Evolutionary conservation across 2,329 filamentous ascomycete genomes (phyloP).

Genomic region (Fusarium abutilonis): DNA sequence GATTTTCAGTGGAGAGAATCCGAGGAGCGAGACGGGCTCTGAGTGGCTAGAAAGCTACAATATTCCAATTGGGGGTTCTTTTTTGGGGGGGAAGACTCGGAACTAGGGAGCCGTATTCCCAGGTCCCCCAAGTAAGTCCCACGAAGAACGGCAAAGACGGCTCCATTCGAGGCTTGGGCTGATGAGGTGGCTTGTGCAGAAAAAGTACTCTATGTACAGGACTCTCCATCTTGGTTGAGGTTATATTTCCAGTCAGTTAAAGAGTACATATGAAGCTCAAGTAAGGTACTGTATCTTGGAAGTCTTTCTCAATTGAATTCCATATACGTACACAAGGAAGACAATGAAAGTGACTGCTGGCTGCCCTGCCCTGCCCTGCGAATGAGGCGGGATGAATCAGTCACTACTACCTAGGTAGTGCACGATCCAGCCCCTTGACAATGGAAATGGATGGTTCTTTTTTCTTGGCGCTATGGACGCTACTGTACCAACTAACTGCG

Average conservation of each 20-base stretch:
- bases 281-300: no score
- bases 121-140: slow-evolving; percentile 18
- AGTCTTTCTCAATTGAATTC: no score
- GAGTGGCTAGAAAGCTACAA: slow-evolving; percentile 10
- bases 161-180: slow-evolving; percentile 22
- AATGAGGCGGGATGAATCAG: slow-evolving; percentile 35
- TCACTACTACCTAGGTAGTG: slow-evolving; percentile 16
- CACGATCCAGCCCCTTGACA: slow-evolving; percentile 5
- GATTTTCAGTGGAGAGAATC: slow-evolving; percentile 34
- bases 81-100: slow-evolving; percentile 27
- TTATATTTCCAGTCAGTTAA: no score
- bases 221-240: no score
- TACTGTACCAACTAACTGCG: neutral
- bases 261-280: no score
- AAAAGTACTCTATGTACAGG: no score
- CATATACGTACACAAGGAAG: no score
- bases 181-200: slow-evolving; percentile 15
- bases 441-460: no score
- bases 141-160: slow-evolving; percentile 42
- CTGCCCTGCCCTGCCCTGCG: no score
- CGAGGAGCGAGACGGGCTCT: neutral
- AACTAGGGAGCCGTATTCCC: slow-evolving; percentile 42
- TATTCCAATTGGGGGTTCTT: slow-evolving; percentile 10
- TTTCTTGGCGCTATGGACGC: neutral
- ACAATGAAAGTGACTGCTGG: no score